Base-by-base conservation (phyloP, 208 protist species). In the Leishmania martiniquensis region DNA sequence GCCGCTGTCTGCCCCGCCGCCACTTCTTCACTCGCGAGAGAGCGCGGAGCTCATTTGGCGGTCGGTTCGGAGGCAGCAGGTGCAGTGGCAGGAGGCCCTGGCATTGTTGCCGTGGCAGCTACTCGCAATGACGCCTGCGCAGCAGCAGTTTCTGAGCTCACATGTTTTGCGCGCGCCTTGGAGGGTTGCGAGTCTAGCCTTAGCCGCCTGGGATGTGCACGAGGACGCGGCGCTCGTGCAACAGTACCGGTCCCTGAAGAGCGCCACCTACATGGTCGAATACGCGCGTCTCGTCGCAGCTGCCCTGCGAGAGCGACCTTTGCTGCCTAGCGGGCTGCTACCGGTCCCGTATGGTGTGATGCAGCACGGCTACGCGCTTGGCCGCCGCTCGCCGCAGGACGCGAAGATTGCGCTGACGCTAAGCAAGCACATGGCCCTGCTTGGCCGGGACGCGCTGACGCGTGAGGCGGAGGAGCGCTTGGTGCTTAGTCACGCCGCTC, bases 31-130 rank as follows among this genome's bases (percentile, higher is more conserved):
- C 67, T 66, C 52, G 4, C 76, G 60, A 9, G 52, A 49, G 29
- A 68, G 77, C n/a, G 90, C 92, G 10, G 17, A 84, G 52, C 54
- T 87, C 22, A 84, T 96, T 42, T 96, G 92, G 92, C 54, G 65
- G 13, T 68, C 84, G 4, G 69, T 96, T 47, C 85, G 77, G 20
- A 84, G 81, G 5, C 85, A 93, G 22, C 82, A 87, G 1, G 81
- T 94, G 47, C 69, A 77, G 34, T 93, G 89, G 92, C 57, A 72
- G 47, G 78, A 71, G 12, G 84, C 86, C 12, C 77, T 92, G 73
- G 69, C 20, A 10, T 81, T 96, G 51, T 60, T 87, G 60, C 65
- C 83, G 2, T 71, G 72, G 54, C 92, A 96, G 78, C 81, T 92
- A 49, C 49, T 63, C 20, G 32, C 67, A 12, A 51, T 96, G 72